Conservation (phyloP, 345 rosid species). For the Ceriops tagal region DNA sequence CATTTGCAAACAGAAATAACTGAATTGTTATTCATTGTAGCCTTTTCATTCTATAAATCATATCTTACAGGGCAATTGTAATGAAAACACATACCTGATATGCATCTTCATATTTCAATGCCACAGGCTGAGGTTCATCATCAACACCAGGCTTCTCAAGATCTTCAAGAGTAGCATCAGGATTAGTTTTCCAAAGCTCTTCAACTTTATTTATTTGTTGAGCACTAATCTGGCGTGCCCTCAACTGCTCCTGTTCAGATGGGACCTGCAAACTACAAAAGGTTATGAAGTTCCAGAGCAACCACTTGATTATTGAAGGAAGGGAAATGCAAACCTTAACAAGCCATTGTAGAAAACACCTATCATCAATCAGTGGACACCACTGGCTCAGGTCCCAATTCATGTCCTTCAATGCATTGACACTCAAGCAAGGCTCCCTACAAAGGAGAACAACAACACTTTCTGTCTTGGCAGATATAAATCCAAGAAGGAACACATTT, state of each 20-base stretch:
- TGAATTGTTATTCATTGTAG: not conserved
- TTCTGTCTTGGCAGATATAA: conserved; percentile 96
- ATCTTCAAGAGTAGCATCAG: conserved; percentile 98
- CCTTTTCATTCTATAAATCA: not conserved
- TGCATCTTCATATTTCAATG: conserved; percentile 94
- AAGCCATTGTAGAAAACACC: conserved; percentile 98
- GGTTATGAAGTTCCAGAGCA: conserved; percentile 19
- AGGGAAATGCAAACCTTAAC: conserved; percentile 64
- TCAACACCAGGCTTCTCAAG: conserved; percentile 99
- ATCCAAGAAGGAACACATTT: conserved; percentile 97
- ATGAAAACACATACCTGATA: conserved; percentile 61
- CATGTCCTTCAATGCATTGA: conserved; percentile 99
- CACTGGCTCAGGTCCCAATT: conserved; percentile 99
- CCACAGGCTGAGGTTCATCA: conserved; percentile 98
- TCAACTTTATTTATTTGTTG: conserved; percentile 99
- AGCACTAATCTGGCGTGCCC: conserved; percentile 98
- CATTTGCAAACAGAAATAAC: conserved; percentile 7
- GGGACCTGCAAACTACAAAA: conserved; percentile 60
- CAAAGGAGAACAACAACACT: conserved; percentile 99
- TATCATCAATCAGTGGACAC: conserved; percentile 98
- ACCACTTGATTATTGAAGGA: not conserved
- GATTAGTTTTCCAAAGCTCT: conserved; percentile 97
- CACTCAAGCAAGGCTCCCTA: conserved; percentile 97
- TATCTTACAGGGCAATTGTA: conserved; percentile 12
- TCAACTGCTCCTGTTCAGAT: conserved; percentile 96